Evolutionary conservation across 129 eudicot genomes (phyloP), one percentile per base, ranked within the genome.

Genomic region (Lactuca saligna): DNA sequence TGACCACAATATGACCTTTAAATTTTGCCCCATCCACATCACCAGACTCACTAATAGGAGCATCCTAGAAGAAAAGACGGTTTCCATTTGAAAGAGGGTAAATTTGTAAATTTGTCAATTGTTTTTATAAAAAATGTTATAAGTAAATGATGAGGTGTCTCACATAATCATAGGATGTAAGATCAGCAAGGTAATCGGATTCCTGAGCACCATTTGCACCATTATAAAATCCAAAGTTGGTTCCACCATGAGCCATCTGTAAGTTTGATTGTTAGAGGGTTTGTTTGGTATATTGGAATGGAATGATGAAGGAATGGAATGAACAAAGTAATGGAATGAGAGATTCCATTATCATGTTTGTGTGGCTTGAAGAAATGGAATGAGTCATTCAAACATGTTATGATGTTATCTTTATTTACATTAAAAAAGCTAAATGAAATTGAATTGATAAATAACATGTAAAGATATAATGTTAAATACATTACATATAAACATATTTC

Each of bases 241-340:
- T 89, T 72, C 98, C 98, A 73, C 97, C 98, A 80, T 93, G 95
- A 34, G 83, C 98, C 98, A 93, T 93, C 97, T 93, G 55, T 35
- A 77, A 59, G 66, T 60, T 46, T 46, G 37, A 61, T 41, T 39
- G 31, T 54, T 57, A 41, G 38, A 61, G 20, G 14, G 50, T 44
- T 44, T 44, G 50, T 44, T 44, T 44, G 50, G 50, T 44, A 44
- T 8, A 44, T 8, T 10, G 50, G 14, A 44, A 39, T 39, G 46
- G 7, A 39, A 5, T 2, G 8, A 7, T 2, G 7, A 39, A 39
- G 46, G 10, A 39, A 44, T 44, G 50, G 50, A 44, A 44, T 44
- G 50, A 44, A 5, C 50, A 39, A 39, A 7, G 44, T 39, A 6
- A 39, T 39, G 29, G 29, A 25, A 25, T 25, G 29, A 25, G 29